Conservation (phyloP, 140 eudicot genomes). For the Senecio squalidus region DNA sequence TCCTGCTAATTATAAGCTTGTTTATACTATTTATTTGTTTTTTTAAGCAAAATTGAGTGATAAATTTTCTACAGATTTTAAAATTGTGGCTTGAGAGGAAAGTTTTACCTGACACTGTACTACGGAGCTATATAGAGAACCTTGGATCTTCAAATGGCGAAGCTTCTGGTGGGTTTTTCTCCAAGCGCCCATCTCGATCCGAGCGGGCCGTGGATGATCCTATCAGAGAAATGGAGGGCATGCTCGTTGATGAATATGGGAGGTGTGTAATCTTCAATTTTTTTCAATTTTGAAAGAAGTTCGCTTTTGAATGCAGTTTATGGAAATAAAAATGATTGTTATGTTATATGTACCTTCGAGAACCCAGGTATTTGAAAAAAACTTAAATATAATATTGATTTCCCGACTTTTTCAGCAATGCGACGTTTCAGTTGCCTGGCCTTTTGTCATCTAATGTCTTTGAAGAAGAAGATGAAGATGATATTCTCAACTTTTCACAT, state of each 20-base stretch:
- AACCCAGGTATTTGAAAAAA: not conserved
- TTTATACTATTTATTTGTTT: not conserved
- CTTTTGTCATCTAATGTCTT: constrained; percentile 59
- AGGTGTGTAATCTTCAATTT: constrained; percentile 36
- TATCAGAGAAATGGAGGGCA: constrained; percentile 92
- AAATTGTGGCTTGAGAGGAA: constrained; percentile 44
- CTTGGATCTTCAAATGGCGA: constrained; percentile 62
- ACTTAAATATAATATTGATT: not conserved
- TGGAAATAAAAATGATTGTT: too few relatives aligned
- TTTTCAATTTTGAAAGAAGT: too few relatives aligned
- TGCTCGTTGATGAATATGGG: constrained; percentile 96
- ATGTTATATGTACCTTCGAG: not conserved
- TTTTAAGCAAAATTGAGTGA: constrained; percentile 11
- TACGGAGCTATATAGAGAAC: constrained; percentile 46
- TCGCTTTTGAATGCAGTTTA: too few relatives aligned
- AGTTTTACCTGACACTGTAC: constrained; percentile 8
- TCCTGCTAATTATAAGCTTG: not conserved
- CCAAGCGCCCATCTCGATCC: constrained; percentile 79
- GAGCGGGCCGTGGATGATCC: constrained; percentile 94
- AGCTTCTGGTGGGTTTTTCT: constrained; percentile 38
- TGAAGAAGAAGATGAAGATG: constrained; percentile 67
- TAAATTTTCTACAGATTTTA: constrained; percentile 43
- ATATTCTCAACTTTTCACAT: constrained; percentile 27
- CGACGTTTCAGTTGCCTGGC: constrained; percentile 84
- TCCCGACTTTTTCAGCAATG: constrained; percentile 54